Conservation (phyloP, 495 filamentous ascomycete species). For the Penicillium fimorum region DNA sequence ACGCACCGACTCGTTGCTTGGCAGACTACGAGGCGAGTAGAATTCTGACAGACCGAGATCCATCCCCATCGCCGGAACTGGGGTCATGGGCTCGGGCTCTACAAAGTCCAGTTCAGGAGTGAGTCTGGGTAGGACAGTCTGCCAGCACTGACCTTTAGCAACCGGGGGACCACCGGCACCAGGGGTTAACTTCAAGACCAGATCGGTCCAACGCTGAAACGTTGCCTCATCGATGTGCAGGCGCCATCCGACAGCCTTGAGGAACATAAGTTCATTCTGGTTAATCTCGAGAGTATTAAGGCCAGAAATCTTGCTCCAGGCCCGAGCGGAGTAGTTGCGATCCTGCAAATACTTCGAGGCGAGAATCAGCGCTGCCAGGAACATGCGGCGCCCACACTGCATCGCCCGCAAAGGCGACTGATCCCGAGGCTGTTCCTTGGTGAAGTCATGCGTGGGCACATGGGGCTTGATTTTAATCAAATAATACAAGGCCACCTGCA, state of each 20-base stretch:
- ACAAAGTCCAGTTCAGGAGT: constrained; percentile 61
- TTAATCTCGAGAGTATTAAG: constrained; percentile 90
- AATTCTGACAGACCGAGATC: constrained; percentile 35
- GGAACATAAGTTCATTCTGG: constrained; percentile 91
- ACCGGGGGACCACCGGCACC: constrained; percentile 35
- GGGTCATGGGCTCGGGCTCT: constrained; percentile 35
- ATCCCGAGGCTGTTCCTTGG: constrained; percentile 81
- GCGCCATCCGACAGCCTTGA: constrained; percentile 87
- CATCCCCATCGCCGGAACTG: constrained; percentile 30
- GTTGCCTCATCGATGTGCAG: constrained; percentile 85
- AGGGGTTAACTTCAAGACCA: constrained; percentile 82
- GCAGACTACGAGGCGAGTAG: constrained; percentile 36
- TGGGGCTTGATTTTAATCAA: constrained; percentile 90
- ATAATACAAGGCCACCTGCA: constrained; percentile 97
- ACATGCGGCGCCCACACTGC: constrained; percentile 97
- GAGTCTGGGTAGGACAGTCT: constrained; percentile 69
- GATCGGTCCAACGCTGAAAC: constrained; percentile 89
- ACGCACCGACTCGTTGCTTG: constrained; percentile 22
- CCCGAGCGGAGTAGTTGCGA: constrained; percentile 92
- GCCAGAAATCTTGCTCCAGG: constrained; percentile 98
- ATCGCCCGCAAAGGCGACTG: constrained; percentile 72
- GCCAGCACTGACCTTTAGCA: constrained; percentile 60
- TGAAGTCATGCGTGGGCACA: constrained; percentile 79
- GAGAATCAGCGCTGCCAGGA: constrained; percentile 86
- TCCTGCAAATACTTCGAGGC: constrained; percentile 98